Base-by-base conservation (phyloP, 305 asterid species). In the Fraxinus baroniana region DNA sequence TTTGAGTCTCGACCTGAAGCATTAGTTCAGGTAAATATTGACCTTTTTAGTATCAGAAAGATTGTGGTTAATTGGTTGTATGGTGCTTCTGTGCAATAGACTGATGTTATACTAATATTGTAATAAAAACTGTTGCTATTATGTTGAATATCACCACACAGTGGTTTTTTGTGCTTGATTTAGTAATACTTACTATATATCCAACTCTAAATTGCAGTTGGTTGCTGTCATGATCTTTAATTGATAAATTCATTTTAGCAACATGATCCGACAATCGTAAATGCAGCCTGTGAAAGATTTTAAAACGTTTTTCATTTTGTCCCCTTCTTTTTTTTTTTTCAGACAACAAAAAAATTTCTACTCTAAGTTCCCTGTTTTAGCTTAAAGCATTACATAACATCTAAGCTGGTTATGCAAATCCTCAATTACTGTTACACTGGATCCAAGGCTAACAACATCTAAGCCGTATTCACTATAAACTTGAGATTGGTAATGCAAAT, bases 1-100 rank as follows among this genome's bases (percentile, higher is more conserved):
- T 94, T 95, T 87, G 99, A 95, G 88, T 94, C 99, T 52, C 97
- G 99, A 22, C 99, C 99, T 35, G 99, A 95, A 77, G 99, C 99
- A 79, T 91, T 95, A 74, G 98, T 93, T 74, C 99, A 95, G 98
- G 99, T 95, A 90, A 74, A 77, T 39, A 57, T 15, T 60, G 68
- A 60, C 30, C 66, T 68, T 37, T 79, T 74, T 22, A 1, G 13
- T 15, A 55, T 35, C 49, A 49, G 85, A 52, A 76, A 52, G 35
- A 32, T 74, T 78, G 66, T 39, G 57, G 49, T 78, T 81, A 41
- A 37, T 83, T 62, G 64, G 81, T 77, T 66, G 74, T 20, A 49
- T 70, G 20, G 39, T 68, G 37, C 74, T 68, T 66, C 74, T 68
- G 74, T 68, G 74, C 74, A 28, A 17, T 30, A 13, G 76, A 28